A percentile compares a stretch with the other conserved stretches of the same genome.
Conservation (phyloP, 139 green algal genomes). For the Pedinophyceae sp. region DNA sequence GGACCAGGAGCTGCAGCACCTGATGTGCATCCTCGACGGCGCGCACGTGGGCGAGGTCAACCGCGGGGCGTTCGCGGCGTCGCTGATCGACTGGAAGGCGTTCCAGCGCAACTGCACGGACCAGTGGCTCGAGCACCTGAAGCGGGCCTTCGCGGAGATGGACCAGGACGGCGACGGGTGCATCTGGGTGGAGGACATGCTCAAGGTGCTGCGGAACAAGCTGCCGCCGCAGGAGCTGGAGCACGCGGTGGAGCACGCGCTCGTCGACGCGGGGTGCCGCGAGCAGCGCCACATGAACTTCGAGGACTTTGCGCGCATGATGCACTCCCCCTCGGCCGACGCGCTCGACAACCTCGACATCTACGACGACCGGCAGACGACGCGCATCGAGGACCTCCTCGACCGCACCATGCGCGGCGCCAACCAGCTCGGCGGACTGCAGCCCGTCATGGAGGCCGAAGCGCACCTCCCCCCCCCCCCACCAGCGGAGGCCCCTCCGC, state of each 20-base stretch:
- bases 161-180: conserved; percentile 29
- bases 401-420: too few relatives aligned
- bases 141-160: conserved; percentile 44
- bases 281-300: too few relatives aligned
- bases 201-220: conserved; percentile 37
- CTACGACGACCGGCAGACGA: too few relatives aligned
- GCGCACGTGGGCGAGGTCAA: neutral
- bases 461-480: too few relatives aligned
- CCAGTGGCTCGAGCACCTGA: conserved; percentile 49
- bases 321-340: too few relatives aligned
- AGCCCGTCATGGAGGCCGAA: too few relatives aligned
- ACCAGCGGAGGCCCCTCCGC: too few relatives aligned
- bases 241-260: conserved; percentile 17
- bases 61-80: neutral
- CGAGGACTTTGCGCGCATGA: too few relatives aligned
- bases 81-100: conserved; percentile 23
- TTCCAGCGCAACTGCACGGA: conserved; percentile 43
- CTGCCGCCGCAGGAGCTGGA: conserved; percentile 62
- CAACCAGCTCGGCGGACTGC: too few relatives aligned
- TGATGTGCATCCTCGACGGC: neutral
- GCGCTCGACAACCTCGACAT: too few relatives aligned
- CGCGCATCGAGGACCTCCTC: too few relatives aligned
- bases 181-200: conserved; percentile 28
- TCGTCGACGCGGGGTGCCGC: too few relatives aligned
- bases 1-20: neutral